Evolutionary conservation across 495 filamentous ascomycete species (phyloP), one percentile per base, ranked within the genome.

Genomic region (Penicillium pulvis): DNA sequence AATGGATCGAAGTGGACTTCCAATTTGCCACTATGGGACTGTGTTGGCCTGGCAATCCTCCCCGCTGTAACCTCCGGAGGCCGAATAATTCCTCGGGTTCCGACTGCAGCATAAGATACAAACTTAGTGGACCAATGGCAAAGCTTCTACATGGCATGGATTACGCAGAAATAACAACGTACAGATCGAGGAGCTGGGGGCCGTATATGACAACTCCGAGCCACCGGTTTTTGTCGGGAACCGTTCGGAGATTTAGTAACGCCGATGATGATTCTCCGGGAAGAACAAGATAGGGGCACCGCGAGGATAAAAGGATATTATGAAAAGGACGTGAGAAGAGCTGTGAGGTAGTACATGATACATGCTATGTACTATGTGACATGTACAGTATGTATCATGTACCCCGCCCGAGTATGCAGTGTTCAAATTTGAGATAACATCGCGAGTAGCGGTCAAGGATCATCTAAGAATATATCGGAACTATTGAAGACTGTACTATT

Each of bases 41-140:
- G 16, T 20, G 5, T 33, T 2, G 31, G 20, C 20, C 20, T 23
- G 28, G 4, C 28, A 28, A 28, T 28, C 6, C 28, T 28, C 26
- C 26, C 26, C 28, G 28, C 10, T 36, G 33, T 4, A 11, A 36
- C 17, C 42, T 45, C 20, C 49, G 49, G 30, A 17, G 14, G 31
- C 47, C 47, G 47, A 50, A 3, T 50, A 17, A 2, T 52, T 39
- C 5, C 12, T 41, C 50, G 33, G 50, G 39, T 52, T 23, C 12
- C 17, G 17, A 52, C 28, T 33, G 31, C 33, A 39, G 33, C 17
- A 41, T 17, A 16, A 24, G 20, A 33, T 33, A 31, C 30, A 26
- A 14, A 20, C 4, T 36, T 19, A 12, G 14, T 6, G 11, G 33
- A 19, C 50, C 31, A 52, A 36, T 36, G 35, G 17, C 24, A 17